Base-by-base conservation (phyloP, 1,284 basidiomycete species). In the Austroboletus novae-zelandiae region DNA sequence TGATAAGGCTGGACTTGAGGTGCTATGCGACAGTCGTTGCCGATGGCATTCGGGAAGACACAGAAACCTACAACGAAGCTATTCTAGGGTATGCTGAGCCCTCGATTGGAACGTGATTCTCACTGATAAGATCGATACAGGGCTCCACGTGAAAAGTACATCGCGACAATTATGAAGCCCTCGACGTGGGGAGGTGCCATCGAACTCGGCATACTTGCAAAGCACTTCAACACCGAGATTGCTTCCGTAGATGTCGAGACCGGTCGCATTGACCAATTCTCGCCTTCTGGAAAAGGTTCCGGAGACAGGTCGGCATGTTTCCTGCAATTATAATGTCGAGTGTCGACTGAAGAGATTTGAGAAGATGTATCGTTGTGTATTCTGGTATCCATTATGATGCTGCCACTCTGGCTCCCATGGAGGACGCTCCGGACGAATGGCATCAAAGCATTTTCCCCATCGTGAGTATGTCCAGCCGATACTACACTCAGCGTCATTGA, bases 351-450 rank as follows among this genome's bases (percentile, higher is more conserved):
- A n/a, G n/a, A 29, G 10, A 11, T 50, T 71, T 62, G 56, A 23
- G 35, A 64, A 76, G 81, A 20, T 85, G 80, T 45, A 71, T 96
- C 10, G 65, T 97, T 14, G 77, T 97, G 4, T 98, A 98, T 70
- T 93, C 90, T 2, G 94, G 94, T 9, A 95, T 96, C 47, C 94
- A 96, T 69, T 98, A 97, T 68, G 94, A 98, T 66, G 91, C 91
- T 9, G 81, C 88, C 11, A 86, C 88, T 0, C 71, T 94, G 32
- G 82, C 92, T n/a, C 94, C 91, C 0, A 76, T 80, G 64, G 71
- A 74, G 4, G 83, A 84, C 42, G 86, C 89, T 0, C 89, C 90
- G 0, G 66, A 76, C 10, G 90, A 90, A 51, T 98, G 94, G 78
- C 93, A 96, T 69, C 90, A 93, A 57, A 93, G 89, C 8, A 69